phyloP scores from a whole-genome alignment of 2,329 filamentous ascomycete species.

The Apiospora saccharicola region DNA sequence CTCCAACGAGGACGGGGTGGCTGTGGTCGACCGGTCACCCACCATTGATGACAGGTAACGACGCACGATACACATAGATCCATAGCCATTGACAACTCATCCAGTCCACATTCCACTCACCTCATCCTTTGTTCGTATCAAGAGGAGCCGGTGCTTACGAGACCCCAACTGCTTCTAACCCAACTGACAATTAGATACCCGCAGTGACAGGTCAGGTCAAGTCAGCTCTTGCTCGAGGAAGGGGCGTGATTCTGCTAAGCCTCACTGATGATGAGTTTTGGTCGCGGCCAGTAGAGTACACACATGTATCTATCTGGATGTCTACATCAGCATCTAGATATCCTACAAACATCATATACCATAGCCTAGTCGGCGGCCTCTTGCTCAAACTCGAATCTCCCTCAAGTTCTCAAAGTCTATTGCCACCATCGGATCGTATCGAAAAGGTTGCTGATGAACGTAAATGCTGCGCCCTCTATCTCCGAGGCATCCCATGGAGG shows the following conservation, averaged over 20 bases:
- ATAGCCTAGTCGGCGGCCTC: conserved; percentile 2
- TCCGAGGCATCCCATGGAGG: not conserved
- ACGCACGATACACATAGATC: not conserved
- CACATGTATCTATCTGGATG: not conserved
- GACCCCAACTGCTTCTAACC: not conserved
- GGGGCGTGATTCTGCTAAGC: not conserved
- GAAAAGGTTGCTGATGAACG: not conserved
- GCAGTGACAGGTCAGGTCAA: not conserved
- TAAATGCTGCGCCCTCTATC: conserved; percentile 4
- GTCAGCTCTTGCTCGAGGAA: not conserved
- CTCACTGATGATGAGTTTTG: not conserved
- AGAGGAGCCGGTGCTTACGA: not conserved
- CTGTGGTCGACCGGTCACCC: not conserved
- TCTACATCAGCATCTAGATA: not conserved
- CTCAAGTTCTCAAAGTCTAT: not conserved
- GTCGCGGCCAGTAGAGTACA: not conserved
- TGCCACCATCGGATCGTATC: not conserved
- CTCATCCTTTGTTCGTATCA: not conserved
- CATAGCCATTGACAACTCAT: not conserved
- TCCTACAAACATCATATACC: not conserved
- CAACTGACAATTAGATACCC: not conserved
- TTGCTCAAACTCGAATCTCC: not conserved
- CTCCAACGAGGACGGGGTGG: not conserved
- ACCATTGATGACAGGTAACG: not conserved
- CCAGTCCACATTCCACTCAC: not conserved